These are phyloP conservation scores for Mariannaea elegans DNA, from an alignment of 2,329 filamentous ascomycete species.

Conservation along the genomic window DNA sequence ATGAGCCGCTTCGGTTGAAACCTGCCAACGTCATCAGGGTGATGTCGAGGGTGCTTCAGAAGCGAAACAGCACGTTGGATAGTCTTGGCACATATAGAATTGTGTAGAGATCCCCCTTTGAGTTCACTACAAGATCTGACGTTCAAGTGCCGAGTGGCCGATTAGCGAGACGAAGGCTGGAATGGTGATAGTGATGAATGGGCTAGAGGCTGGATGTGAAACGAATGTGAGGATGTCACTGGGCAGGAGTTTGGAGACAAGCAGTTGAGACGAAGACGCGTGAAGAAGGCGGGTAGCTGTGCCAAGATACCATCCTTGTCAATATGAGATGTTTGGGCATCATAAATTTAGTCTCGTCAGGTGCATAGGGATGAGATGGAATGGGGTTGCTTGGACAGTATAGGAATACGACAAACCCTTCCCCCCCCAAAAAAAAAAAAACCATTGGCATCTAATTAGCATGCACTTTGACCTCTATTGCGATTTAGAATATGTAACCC, in stretches of 20 bases:
- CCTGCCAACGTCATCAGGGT: conserved; percentile 5
- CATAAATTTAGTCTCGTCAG: no score
- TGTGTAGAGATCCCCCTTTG: neutral
- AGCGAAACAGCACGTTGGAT: neutral
- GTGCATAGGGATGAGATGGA: no score
- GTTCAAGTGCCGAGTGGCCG: conserved; percentile 11
- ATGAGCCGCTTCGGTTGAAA: neutral
- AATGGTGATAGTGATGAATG: neutral
- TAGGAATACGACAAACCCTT: no score
- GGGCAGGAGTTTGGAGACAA: conserved; percentile 3
- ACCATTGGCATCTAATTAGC: no score
- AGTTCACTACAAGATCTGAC: neutral
- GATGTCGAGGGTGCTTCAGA: neutral
- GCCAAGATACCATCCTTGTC: no score
- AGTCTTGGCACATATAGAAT: no score
- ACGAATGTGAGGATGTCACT: conserved; percentile 6
- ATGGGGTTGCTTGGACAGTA: no score
- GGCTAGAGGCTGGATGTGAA: conserved; percentile 16
- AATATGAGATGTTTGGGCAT: no score
- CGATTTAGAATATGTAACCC: no score
- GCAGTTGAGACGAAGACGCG: neutral
- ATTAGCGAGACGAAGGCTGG: conserved; percentile 13
- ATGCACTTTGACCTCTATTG: no score
- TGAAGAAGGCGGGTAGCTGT: no score
- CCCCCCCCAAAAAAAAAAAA: no score